Conservation (phyloP, 495 filamentous ascomycete genomes). For the Rhypophila decipiens region DNA sequence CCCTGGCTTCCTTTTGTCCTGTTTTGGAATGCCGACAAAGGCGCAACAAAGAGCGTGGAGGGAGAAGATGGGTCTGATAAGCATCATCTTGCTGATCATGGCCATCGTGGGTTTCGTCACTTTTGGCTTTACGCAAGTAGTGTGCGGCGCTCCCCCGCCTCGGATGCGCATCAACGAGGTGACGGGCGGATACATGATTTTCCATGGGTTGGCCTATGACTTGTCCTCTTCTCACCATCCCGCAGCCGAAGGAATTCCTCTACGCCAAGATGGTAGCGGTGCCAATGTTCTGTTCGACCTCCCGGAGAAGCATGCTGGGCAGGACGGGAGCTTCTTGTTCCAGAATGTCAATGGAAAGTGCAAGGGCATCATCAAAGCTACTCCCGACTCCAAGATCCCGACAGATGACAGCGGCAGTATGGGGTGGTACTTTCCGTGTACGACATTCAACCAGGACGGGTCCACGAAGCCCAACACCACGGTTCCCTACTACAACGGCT, state of each 20-base stretch:
- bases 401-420: conserved; percentile 66
- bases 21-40: conserved; percentile 81
- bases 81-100: conserved; percentile 83
- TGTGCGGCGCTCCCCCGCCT: conserved; percentile 63
- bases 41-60: conserved; percentile 92
- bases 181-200: conserved; percentile 80
- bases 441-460: conserved; percentile 86
- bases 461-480: conserved; percentile 71
- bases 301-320: conserved; percentile 68
- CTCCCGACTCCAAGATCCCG: conserved; percentile 68
- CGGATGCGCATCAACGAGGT: conserved; percentile 80
- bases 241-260: conserved; percentile 68
- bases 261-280: conserved; percentile 29
- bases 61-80: conserved; percentile 97
- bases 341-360: conserved; percentile 98
- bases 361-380: conserved; percentile 78
- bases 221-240: conserved; percentile 68
- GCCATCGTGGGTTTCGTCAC: conserved; percentile 91
- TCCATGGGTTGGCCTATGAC: conserved; percentile 86
- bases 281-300: conserved; percentile 83
- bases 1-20: conserved; percentile 74
- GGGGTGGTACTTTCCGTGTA: conserved; percentile 97
- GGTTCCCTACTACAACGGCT: conserved; percentile 69
- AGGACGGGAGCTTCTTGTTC: conserved; percentile 94
- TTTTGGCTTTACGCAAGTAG: conserved; percentile 87